Evolutionary conservation across 2,329 filamentous ascomycete genomes (phyloP).

Genomic region (Scedosporium apiospermum): DNA sequence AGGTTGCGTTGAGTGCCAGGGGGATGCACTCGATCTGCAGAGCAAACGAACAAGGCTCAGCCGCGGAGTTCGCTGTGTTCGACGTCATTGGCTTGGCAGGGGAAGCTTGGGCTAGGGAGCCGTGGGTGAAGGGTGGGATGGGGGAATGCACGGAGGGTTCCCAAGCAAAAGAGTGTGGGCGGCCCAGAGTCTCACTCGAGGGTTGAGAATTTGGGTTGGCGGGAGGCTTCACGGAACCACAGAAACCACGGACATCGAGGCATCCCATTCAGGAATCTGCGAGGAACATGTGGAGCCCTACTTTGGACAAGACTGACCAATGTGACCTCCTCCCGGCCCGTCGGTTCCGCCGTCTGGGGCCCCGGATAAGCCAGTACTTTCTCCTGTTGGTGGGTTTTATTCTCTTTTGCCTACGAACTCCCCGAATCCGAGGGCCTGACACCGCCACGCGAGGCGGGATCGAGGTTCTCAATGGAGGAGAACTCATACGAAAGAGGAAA

Average conservation of each 20-base stretch:
- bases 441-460: too few species aligned
- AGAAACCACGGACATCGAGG: background rate
- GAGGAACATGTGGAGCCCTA: background rate
- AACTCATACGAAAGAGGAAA: too few species aligned
- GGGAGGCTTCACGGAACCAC: background rate
- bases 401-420: too few species aligned
- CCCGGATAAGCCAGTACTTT: background rate
- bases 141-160: background rate
- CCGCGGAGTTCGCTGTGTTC: background rate
- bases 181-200: background rate
- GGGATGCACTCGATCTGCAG: background rate
- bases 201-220: background rate
- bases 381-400: background rate
- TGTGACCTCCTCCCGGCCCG: background rate
- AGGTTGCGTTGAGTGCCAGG: slow-evolving; percentile 12
- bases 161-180: background rate
- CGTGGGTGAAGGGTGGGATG: background rate
- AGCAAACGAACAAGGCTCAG: background rate
- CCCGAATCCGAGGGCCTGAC: too few species aligned
- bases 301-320: background rate
- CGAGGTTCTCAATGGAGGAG: too few species aligned
- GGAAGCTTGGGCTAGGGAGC: background rate
- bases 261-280: background rate
- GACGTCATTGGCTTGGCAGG: slow-evolving; percentile 1
- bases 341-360: background rate